Conservation (phyloP, 768 basidiomycete genomes). For the Pisolithus albus region DNA sequence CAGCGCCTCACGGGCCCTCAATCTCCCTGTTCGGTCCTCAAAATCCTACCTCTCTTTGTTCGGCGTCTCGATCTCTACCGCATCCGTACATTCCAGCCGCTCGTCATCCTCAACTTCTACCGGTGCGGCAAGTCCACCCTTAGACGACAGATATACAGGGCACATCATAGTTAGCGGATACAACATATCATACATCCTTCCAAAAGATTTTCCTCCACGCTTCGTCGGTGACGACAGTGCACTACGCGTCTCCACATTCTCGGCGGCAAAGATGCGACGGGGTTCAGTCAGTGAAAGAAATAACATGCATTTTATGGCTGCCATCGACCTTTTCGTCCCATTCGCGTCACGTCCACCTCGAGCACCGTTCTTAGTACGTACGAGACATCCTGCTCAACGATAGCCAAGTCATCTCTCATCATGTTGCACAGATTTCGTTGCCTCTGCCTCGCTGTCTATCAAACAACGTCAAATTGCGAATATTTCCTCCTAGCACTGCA, state of each 20-base stretch:
- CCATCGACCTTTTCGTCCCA: constrained; percentile 70
- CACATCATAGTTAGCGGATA: constrained; percentile 73
- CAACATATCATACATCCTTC: constrained; percentile 68
- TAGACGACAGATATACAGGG: constrained; percentile 67
- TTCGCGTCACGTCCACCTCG: constrained; percentile 60
- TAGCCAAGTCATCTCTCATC: constrained; percentile 1
- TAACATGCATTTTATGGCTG: constrained; percentile 71
- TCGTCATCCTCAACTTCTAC: constrained; percentile 30
- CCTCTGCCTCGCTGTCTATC: constrained; percentile 74
- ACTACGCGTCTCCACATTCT: constrained; percentile 17
- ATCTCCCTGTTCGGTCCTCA: constrained; percentile 52
- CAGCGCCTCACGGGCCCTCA: constrained; percentile 63
- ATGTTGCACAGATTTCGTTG: constrained; percentile 52
- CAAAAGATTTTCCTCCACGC: constrained; percentile 51
- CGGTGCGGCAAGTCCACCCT: constrained; percentile 30
- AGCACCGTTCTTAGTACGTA: constrained; percentile 65
- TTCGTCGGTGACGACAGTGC: constrained; percentile 20
- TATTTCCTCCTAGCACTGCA: constrained; percentile 54
- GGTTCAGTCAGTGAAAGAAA: constrained; percentile 51
- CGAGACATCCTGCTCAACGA: neutral
- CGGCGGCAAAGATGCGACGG: constrained; percentile 36
- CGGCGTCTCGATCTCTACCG: constrained; percentile 32
- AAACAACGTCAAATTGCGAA: constrained; percentile 66
- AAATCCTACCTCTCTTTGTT: constrained; percentile 58
- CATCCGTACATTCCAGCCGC: constrained; percentile 27